Base-by-base conservation (phyloP, 2,329 filamentous ascomycete species). In the Colletotrichum eremochloae region DNA sequence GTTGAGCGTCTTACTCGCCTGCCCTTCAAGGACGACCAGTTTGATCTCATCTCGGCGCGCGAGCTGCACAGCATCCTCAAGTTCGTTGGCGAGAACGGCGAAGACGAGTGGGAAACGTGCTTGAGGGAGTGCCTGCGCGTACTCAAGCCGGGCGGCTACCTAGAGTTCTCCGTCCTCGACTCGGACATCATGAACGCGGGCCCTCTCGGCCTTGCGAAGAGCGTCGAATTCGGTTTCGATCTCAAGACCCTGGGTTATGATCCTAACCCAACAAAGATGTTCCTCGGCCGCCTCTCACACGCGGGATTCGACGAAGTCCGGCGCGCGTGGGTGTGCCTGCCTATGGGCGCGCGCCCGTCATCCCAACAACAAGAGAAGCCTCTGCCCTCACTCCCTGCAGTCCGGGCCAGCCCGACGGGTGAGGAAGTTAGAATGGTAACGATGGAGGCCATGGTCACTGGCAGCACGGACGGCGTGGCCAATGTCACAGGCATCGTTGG, bases 171-270 rank as follows among this genome's bases (percentile, higher is more conserved):
- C 74, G 84, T 98, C 56, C 89, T 98, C 76, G 96, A 99, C 81
- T 93, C 95, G 1, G 95, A 97, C 78, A 91, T 99, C 76, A 91
- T 97, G 74, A 95, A 95, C 75, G 91, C 94, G 0, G 95, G 95
- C 0, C 91, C 93, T 0, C 86, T 92, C 29, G 94, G 92, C 46
- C 91, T 94, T 69, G 94, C 94, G 57, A 93, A 96, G 80, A 93
- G 92, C 61, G 94, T 97, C 67, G 95, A 98, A 82, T 98, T 99
- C 79, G 93, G 93, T 52, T 97, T 96, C 85, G 92, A 93, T 64
- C 91, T 99, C 73, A 93, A 93, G 82, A 96, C 93, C 0, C 89
- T 96, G 3, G 96, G 96, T 40, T 98, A 98, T 80, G 96, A 98
- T 80, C 91, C 96, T 2, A 86, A 86, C 64, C 94, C 96, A 0